Base-by-base conservation (phyloP, 139 green algal genomes). In the Tetraselmis chui region DNA sequence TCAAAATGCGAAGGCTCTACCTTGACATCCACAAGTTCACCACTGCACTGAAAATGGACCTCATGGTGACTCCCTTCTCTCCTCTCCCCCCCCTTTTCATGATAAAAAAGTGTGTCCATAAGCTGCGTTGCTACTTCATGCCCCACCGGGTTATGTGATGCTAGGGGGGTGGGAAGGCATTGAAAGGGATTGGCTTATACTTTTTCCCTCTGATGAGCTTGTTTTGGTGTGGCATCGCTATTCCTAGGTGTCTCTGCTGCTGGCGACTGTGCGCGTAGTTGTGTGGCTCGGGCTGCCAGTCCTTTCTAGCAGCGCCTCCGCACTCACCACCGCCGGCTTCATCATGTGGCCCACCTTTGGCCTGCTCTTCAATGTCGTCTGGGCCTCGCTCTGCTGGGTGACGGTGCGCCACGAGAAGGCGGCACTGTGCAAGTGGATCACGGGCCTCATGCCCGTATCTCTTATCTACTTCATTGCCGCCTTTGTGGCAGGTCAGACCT, bases 271-370 rank as follows among this genome's bases (percentile, higher is more conserved):
- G 45, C 45, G 45, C 45, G 18, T 67, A 25, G 45, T 67, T 5
- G 45, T 67, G 45, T 67, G 45, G 45, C 45, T 67, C 11, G 45
- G 45, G 11, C 45, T 67, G 45, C 45, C 45, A 5, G 45, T 67
- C 45, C 18, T 67, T 18, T 67, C 45, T 18, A 67, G 45, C 45
- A 67, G 82, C 26, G 11, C 0, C 23, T 1, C 1, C 11, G 0
- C 28, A 83, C 58, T 67, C 11, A 67, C 45, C 45, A 67, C 45
- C 45, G 0, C 30, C 1, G 75, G 77, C 30, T 31, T 89, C 45
- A 81, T 89, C 31, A 78, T 82, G 2, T 29, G 77, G 76, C 84
- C 80, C 82, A 74, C 84, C 28, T 74, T 77, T 0, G 85, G 85
- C 32, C 32, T 88, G 67, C 24, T 81, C 1, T 18, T 86, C 1